Evolutionary conservation across 768 basidiomycete genomes (phyloP), one percentile per base, ranked within the genome.

Genomic region (Phaeotremella fagi): DNA sequence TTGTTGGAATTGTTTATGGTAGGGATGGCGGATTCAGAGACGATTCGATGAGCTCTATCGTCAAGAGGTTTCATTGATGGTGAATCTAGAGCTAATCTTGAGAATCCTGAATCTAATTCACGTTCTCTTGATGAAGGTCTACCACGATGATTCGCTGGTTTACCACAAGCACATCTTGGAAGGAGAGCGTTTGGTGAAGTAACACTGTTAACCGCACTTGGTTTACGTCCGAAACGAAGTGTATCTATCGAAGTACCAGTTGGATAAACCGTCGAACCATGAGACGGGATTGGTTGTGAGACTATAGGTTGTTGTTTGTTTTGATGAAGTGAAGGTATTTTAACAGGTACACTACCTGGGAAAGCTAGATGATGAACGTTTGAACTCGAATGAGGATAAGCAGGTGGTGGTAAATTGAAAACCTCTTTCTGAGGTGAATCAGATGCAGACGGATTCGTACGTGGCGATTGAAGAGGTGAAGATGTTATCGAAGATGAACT

Each of bases 181-280:
- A 60, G 35, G 16, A 74, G 54, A 2, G 70, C 72, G 44, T 72
- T 66, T 4, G 72, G 72, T 23, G 68, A 70, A 15, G 64, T 69
- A 11, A 74, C 67, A 35, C 49, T 61, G 53, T 74, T 74, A 43
- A 62, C 64, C 12, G 59, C 59, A 29, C 59, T 57, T 1, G 72
- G 69, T 45, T 68, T 65, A 35, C 72, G 68, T 42, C 68, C 72
- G 54, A 69, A 74, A n/a, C 64, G 66, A 1, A 74, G 56, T 2
- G 72, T 74, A 43, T 74, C 72, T 31, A 67, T 61, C 18, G 59
- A 63, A 9, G 55, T 46, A 11, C 63, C 66, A 31, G 51, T 25
- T 6, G 52, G 64, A 52, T 60, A 60, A 14, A 63, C 45, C 49
- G 59, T 60, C 14, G 59, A 57, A 23, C 57, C 52, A 14, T 53